Conservation (phyloP, 352 stramenopile species). For the Aphanomyces astaci region DNA sequence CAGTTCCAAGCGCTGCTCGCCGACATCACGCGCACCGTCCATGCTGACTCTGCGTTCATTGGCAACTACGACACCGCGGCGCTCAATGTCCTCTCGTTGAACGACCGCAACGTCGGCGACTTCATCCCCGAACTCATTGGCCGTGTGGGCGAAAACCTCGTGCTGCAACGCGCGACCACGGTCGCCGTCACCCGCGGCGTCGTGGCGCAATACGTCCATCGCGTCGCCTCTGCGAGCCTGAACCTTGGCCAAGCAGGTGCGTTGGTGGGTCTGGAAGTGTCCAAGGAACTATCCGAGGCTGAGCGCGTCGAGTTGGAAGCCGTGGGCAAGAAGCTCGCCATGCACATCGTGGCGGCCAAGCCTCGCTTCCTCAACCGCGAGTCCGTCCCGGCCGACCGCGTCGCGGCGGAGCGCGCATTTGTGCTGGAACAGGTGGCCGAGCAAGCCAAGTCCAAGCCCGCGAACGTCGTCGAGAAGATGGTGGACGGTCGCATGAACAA, state of each 20-base stretch:
- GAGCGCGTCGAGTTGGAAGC: conserved; percentile 57
- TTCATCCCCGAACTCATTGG: conserved; percentile 71
- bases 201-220: conserved; percentile 84
- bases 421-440: conserved; percentile 79
- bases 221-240: conserved; percentile 51
- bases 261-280: conserved; percentile 85
- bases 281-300: conserved; percentile 34
- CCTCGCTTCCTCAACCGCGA: conserved; percentile 86
- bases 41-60: conserved; percentile 22
- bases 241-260: conserved; percentile 69
- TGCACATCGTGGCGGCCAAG: conserved; percentile 93
- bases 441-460: conserved; percentile 78
- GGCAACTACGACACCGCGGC: conserved; percentile 33
- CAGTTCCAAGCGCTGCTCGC: conserved; percentile 79
- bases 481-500: conserved; percentile 88
- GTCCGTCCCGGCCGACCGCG: conserved; percentile 67
- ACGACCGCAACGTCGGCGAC: conserved; percentile 54
- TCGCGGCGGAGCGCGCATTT: conserved; percentile 89
- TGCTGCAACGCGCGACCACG: conserved; percentile 61
- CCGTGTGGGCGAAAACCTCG: conserved; percentile 83
- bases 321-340: conserved; percentile 89
- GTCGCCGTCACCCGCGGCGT: conserved; percentile 56
- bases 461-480: conserved; percentile 93
- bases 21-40: conserved; percentile 39
- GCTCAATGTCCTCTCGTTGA: conserved; percentile 40